phyloP scores from a whole-genome alignment of 169 alveolate species.

The Eimeria necatrix region DNA sequence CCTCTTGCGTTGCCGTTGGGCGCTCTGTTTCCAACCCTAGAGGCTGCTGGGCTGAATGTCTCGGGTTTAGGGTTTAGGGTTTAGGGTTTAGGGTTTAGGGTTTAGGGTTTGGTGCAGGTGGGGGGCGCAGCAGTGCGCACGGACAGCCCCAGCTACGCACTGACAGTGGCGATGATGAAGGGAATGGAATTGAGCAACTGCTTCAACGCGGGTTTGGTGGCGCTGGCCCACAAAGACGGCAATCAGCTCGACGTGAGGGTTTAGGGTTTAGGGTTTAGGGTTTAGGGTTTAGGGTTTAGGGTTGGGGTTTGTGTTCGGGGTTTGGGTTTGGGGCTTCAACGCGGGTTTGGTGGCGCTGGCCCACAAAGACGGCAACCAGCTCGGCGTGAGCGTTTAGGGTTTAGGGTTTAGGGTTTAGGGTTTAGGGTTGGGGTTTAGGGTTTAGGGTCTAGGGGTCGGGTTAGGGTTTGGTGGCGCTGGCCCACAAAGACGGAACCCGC shows the following conservation, averaged over 20 bases:
- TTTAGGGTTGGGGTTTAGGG: no score
- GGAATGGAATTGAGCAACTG: slow-evolving; percentile 7
- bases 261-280: neutral
- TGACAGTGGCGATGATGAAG: slow-evolving; percentile 6
- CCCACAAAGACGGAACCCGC: neutral
- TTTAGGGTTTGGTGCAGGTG: neutral
- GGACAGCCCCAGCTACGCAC: slow-evolving; percentile 2
- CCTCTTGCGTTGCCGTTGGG: no score
- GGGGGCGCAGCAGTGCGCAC: neutral
- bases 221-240: neutral
- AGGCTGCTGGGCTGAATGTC: no score
- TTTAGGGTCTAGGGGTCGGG: no score
- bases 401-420: neutral
- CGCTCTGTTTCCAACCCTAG: no score
- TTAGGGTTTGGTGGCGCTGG: no score
- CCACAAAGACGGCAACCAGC: neutral
- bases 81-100: slow-evolving; percentile 9
- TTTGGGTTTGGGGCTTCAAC: neutral
- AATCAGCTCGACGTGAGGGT: neutral
- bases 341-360: neutral
- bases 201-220: neutral
- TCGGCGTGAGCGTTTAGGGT: neutral
- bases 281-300: neutral
- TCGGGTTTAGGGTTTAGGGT: neutral
- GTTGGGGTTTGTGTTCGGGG: neutral